Evolutionary conservation across 148 eudicot genomes (phyloP), one percentile per base, ranked within the genome.

Genomic region (Arbutus unedo): DNA sequence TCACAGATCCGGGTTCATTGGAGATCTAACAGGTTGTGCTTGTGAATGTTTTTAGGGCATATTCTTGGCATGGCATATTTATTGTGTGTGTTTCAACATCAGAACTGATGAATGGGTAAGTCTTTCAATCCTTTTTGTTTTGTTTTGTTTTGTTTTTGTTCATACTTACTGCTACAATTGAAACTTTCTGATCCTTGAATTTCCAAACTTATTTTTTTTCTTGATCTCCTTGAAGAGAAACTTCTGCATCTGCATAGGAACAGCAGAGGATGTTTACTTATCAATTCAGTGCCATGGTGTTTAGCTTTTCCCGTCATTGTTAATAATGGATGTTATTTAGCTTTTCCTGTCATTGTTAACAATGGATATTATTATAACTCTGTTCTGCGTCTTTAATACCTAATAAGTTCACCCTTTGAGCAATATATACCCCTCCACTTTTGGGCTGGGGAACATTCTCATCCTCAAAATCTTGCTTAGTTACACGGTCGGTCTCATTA

Each of bases 91-190:
- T 88, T 85, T 85, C 87, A 94, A 94, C 82, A 90, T 92, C 84
- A 90, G 79, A 90, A 90, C 96, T 77, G 98, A 94, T 83, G 98
- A 92, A 85, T 94, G 94, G 96, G 98, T 94, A 72, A 88, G 90
- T 77, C 84, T 57, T 51, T 55, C 6, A 19, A 19, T 11, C 48
- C 53, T 10, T 48, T 74, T 41, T 16, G 2, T 21, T 4, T 23
- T 70, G 3, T 57, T n/a, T 41, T 16, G 2, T 21, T 4, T 23
- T 70, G 3, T 57, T n/a, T 31, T 38, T 59, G 4, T 48, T 19
- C 43, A 43, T 50, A 23, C 44, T 8, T 49, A 15, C 8, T 31
- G 21, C 6, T 49, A 8, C 1, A 44, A 47, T 49, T 47, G 16
- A 47, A 78, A 43, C n/a, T 16, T 8, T 66, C 6, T 18, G 43